Evolutionary conservation across 345 rosid species (phyloP).

Genomic region (Camelina hispida): DNA sequence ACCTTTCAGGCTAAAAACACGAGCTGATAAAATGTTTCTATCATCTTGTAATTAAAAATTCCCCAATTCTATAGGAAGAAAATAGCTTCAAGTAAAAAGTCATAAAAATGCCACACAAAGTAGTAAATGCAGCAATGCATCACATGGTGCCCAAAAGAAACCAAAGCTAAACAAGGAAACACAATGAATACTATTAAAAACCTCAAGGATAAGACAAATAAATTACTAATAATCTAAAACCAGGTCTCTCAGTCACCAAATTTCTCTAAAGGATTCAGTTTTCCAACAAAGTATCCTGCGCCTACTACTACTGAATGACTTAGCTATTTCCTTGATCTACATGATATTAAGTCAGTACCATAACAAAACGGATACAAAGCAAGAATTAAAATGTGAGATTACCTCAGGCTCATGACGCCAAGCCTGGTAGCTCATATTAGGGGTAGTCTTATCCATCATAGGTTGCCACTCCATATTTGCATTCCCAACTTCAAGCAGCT

Average conservation of each 20-base stretch:
- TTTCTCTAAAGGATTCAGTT: background rate
- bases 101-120: background rate
- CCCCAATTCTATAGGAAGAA: background rate
- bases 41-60: background rate
- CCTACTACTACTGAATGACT: background rate
- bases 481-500: constrained; percentile 73
- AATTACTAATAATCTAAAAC: background rate
- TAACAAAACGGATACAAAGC: background rate
- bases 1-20: constrained; percentile 37
- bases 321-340: background rate
- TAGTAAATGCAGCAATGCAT: constrained; percentile 1
- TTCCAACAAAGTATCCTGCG: background rate
- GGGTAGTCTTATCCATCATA: constrained; percentile 80
- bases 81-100: background rate
- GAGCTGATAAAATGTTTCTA: background rate
- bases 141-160: background rate
- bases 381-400: constrained; percentile 23
- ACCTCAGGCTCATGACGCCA: constrained; percentile 98
- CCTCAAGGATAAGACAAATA: background rate
- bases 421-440: constrained; percentile 85
- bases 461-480: constrained; percentile 80
- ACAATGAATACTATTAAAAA: background rate
- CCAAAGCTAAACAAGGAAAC: background rate
- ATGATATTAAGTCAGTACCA: constrained; percentile 2
- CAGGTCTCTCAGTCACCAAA: background rate